Evolutionary conservation across 2,329 filamentous ascomycete species (phyloP), one percentile per base, ranked within the genome.

Genomic region (Botrytis byssoidea): DNA sequence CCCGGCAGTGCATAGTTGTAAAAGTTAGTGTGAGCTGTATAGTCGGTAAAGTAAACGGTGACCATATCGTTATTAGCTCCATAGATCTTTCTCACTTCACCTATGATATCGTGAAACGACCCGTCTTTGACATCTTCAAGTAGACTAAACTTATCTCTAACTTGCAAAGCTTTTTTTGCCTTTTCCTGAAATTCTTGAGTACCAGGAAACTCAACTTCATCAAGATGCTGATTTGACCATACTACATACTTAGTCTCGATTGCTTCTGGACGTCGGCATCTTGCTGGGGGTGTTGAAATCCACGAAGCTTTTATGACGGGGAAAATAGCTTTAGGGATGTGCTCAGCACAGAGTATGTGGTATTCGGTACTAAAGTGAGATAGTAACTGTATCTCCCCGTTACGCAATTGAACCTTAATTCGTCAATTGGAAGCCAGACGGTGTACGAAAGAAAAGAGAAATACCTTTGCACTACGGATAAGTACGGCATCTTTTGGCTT

Each of bases 1-100:
- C 75, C 78, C 37, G 80, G 79, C 74, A 78, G 82, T 18, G 79
- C 78, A 67, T 83, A 82, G 76, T 76, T 77, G 76, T 86, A 91
- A 74, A 98, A 90, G 1, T 79, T 74, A 0, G 85, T 79, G 78
- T 98, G 93, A 69, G 88, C 83, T 0, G 94, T 97, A 81, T 95
- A 97, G 82, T 98, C 95, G 0, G 93, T 92, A 29, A 97, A 84
- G 84, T 94, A 94, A 0, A 97, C 76, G 8, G 89, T 88, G 20
- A 88, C 82, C 73, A 83, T 87, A 40, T 87, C 85, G 48, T 81
- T 85, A 57, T 82, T 81, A 40, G 78, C 80, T 22, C 83, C 79
- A 76, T 84, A 88, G 0, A 86, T 83, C 76, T 87, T 90, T 65
- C 94, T 87, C 3, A 97, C 88, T 79, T 95, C 88, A 2, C 88